Conservation (phyloP, 768 basidiomycete genomes). For the Leucosporidium creatinivorum region DNA sequence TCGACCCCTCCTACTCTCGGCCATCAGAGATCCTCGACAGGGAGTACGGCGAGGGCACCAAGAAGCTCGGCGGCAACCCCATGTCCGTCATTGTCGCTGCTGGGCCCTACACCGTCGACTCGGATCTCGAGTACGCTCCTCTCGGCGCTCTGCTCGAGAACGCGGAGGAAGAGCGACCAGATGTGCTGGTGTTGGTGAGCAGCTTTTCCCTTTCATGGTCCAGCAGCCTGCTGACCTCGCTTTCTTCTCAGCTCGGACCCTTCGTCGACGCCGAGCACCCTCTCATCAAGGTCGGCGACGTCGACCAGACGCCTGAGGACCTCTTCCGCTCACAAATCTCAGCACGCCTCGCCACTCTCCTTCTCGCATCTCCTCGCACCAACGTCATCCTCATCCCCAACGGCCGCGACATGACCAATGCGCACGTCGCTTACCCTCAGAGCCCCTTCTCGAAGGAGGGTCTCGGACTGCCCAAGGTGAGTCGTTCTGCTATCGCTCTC, state of each 20-base stretch:
- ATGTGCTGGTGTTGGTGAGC: conserved; percentile 67
- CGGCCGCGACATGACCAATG: conserved; percentile 67
- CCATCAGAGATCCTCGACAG: conserved; percentile 45
- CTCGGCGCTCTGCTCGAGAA: conserved; percentile 59
- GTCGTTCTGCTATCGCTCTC: background rate
- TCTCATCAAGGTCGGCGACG: conserved; percentile 64
- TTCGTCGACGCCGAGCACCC: conserved; percentile 77
- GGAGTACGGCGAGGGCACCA: conserved; percentile 43
- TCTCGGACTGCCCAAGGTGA: conserved; percentile 43
- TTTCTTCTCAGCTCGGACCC: conserved; percentile 64
- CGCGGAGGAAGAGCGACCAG: conserved; percentile 60
- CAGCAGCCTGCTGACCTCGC: background rate
- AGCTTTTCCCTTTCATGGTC: background rate
- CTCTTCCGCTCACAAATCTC: conserved; percentile 65
- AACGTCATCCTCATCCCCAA: conserved; percentile 73
- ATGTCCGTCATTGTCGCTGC: conserved; percentile 66
- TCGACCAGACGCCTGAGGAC: conserved; percentile 56
- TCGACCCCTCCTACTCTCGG: conserved; percentile 43
- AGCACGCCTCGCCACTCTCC: conserved; percentile 52
- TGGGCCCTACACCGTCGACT: conserved; percentile 78
- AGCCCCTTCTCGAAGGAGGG: conserved; percentile 40
- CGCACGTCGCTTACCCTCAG: conserved; percentile 82
- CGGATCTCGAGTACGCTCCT: conserved; percentile 66
- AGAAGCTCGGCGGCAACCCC: conserved; percentile 46
- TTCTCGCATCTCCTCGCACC: conserved; percentile 59